Conservation (phyloP, 2,329 filamentous ascomycete genomes). For the Clonostachys sp. region DNA sequence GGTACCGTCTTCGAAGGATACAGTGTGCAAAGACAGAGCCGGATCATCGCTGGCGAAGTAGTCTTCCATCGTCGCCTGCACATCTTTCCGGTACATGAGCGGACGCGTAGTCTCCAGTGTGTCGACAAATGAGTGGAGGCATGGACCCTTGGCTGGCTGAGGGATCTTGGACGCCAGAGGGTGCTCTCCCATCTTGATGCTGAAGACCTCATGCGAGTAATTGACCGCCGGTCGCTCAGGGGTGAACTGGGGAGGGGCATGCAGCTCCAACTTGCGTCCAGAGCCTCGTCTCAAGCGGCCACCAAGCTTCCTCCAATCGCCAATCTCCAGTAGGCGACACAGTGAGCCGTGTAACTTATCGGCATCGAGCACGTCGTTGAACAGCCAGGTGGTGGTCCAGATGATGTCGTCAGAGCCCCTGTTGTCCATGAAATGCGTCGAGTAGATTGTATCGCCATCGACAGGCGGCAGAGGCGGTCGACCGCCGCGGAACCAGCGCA, state of each 20-base stretch:
- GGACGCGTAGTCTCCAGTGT: background rate
- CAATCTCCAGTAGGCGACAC: constrained; percentile 28
- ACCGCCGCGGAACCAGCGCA: too few species aligned
- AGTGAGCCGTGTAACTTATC: constrained; percentile 28
- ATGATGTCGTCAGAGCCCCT: constrained; percentile 8
- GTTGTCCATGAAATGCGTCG: too few species aligned
- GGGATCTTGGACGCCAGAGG: constrained; percentile 21
- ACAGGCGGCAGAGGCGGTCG: too few species aligned
- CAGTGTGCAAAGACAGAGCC: constrained; percentile 40
- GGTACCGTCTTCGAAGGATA: constrained; percentile 43
- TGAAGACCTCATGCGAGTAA: constrained; percentile 29
- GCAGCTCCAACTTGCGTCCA: constrained; percentile 16
- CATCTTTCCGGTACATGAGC: background rate
- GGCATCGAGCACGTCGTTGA: constrained; percentile 40
- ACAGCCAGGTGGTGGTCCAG: constrained; percentile 27
- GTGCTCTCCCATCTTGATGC: constrained; percentile 32
- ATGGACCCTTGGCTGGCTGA: constrained; percentile 20
- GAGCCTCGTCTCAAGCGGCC: constrained; percentile 26
- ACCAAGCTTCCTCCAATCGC: constrained; percentile 40
- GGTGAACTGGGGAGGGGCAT: constrained; percentile 21
- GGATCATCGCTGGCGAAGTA: constrained; percentile 36
- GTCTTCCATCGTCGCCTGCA: constrained; percentile 23
- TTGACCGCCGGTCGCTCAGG: constrained; percentile 27
- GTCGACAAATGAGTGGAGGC: constrained; percentile 6
- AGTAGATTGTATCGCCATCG: too few species aligned